These are phyloP conservation scores for Wickerhamomyces strasburgensis DNA, from an alignment of 805 yeast genomes.

Conservation along the genomic window DNA sequence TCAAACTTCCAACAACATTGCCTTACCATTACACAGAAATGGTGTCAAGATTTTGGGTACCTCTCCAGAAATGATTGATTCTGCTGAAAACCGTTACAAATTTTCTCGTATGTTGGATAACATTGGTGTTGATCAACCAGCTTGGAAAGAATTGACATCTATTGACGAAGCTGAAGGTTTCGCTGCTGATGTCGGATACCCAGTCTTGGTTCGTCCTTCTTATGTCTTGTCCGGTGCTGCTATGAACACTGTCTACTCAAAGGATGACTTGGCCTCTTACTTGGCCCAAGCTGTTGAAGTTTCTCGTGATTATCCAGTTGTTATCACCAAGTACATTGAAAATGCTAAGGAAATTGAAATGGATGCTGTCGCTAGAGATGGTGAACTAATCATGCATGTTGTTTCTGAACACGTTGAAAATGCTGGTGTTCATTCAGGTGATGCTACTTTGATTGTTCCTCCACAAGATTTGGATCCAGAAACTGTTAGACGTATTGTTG, in stretches of 20 bases:
- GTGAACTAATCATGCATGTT: conserved; percentile 93
- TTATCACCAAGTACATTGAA: conserved; percentile 93
- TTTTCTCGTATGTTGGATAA: conserved; percentile 95
- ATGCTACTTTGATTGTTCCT: conserved; percentile 94
- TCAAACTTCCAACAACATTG: conserved; percentile 96
- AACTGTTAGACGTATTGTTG: conserved; percentile 86
- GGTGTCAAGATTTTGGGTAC: conserved; percentile 95
- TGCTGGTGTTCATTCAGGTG: conserved; percentile 99
- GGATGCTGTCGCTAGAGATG: conserved; percentile 97
- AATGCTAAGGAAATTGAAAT: conserved; percentile 97
- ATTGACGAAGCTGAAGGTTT: conserved; percentile 87
- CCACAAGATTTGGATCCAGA: conserved; percentile 93
- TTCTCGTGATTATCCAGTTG: conserved; percentile 97
- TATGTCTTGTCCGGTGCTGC: conserved; percentile 98
- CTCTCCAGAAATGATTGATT: conserved; percentile 96
- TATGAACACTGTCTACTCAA: conserved; percentile 92
- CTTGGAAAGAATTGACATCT: conserved; percentile 96
- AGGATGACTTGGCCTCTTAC: conserved; percentile 81
- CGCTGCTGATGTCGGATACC: conserved; percentile 87
- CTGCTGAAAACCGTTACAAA: conserved; percentile 97
- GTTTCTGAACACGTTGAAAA: conserved; percentile 98
- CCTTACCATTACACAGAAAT: conserved; percentile 86
- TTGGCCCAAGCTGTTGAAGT: conserved; percentile 94
- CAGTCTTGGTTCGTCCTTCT: conserved; percentile 96
- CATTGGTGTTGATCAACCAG: conserved; percentile 97